Percentiles rank a stretch among this genome's conserved stretches.
phyloP scores from a whole-genome alignment of 306 rosid genomes.

The Rosa rugosa region DNA sequence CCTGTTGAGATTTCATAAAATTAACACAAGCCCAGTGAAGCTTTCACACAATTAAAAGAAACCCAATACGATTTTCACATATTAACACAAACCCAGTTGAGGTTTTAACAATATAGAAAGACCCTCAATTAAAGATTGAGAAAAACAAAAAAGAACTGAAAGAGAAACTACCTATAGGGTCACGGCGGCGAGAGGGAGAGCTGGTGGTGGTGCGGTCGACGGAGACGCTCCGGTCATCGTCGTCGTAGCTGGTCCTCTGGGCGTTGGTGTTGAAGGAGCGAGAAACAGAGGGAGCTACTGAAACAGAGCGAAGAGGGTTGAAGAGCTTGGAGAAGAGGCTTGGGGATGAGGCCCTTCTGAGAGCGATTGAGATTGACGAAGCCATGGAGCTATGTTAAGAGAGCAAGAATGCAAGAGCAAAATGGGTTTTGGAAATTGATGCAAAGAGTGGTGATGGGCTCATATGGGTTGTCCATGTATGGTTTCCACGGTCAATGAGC shows the following conservation, averaged over 20 bases:
- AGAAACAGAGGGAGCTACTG: conserved; percentile 28
- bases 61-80: neutral
- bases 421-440: neutral
- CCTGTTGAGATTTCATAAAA: neutral
- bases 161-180: conserved; percentile 30
- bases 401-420: neutral
- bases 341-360: conserved; percentile 28
- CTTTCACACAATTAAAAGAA: neutral
- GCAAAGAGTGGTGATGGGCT: neutral
- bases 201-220: conserved; percentile 25
- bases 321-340: conserved; percentile 22
- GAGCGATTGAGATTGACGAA: conserved; percentile 22
- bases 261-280: conserved; percentile 47
- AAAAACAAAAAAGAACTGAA: neutral
- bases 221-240: conserved; percentile 19
- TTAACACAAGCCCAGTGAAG: neutral
- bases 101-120: neutral
- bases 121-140: neutral
- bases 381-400: conserved; percentile 26
- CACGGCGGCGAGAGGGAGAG: conserved; percentile 33
- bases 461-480: too few species aligned
- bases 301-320: conserved; percentile 31
- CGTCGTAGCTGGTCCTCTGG: conserved; percentile 29
- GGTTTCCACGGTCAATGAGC: too few species aligned
- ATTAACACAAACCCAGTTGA: neutral